Evolutionary conservation across 75 land plant species (phyloP).

Genomic region (Cunninghamia lanceolata): DNA sequence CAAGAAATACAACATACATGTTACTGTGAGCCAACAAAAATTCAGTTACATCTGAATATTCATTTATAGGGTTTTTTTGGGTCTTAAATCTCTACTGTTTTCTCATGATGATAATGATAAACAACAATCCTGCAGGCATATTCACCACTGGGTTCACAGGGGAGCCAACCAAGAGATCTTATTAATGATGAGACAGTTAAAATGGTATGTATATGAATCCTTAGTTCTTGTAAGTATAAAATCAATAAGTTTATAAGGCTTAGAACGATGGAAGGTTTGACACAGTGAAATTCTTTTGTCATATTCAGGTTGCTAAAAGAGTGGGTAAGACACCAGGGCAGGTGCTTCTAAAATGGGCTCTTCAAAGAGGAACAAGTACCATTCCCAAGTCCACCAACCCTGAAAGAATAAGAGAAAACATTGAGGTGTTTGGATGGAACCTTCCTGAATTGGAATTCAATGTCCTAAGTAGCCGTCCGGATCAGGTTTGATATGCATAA

Average conservation of each 20-base stretch:
- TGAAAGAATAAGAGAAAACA: conserved; percentile 43
- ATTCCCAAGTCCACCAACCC: conserved; percentile 45
- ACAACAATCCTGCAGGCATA: conserved; percentile 37
- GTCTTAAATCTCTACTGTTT: not conserved
- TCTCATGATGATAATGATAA: not conserved
- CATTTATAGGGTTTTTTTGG: not conserved
- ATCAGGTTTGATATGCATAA: conserved; percentile 25
- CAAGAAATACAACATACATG: conserved; percentile 47
- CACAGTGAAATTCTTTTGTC: not conserved
- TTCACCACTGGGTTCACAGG: conserved; percentile 50
- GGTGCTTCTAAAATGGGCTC: conserved; percentile 49
- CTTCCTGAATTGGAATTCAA: conserved; percentile 43
- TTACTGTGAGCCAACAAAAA: conserved; percentile 33
- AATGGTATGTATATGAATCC: not conserved
- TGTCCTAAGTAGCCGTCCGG: conserved; percentile 26
- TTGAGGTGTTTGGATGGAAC: conserved; percentile 36
- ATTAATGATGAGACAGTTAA: conserved; percentile 33
- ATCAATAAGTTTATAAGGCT: not conserved
- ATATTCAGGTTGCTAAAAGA: conserved; percentile 40
- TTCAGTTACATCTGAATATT: not conserved
- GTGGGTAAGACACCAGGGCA: conserved; percentile 52
- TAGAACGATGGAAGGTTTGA: not conserved
- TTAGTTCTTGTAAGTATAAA: not conserved
- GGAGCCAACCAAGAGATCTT: conserved; percentile 24
- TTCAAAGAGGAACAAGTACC: conserved; percentile 48